phyloP scores from a whole-genome alignment of 441 rosid species.

The Adansonia gregorii region DNA sequence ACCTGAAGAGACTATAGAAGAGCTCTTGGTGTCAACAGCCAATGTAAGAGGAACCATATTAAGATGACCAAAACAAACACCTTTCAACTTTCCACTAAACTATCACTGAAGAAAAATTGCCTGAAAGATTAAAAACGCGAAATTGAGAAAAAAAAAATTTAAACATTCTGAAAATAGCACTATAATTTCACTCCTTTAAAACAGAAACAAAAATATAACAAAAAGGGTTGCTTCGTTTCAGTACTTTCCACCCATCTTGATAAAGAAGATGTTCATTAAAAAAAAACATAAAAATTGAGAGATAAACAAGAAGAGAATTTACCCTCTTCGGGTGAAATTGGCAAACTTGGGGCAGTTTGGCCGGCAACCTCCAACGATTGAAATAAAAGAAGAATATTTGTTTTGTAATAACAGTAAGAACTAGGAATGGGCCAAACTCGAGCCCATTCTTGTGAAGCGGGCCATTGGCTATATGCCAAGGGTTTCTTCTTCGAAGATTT shows the following conservation, averaged over 20 bases:
- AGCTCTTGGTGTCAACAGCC: conserved; percentile 42
- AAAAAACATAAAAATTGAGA: neutral
- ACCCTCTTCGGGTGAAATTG: neutral
- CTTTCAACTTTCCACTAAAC: neutral
- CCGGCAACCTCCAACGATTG: neutral
- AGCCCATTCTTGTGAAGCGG: neutral
- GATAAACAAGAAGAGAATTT: neutral
- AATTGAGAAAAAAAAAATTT: neutral
- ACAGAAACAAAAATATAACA: neutral
- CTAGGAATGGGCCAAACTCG: too few relatives aligned
- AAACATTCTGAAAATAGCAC: conserved; percentile 2
- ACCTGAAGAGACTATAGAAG: conserved; percentile 42
- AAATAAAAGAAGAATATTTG: neutral
- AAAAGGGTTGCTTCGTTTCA: conserved; percentile 3
- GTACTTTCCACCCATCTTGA: neutral
- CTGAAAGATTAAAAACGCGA: neutral
- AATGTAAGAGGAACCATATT: conserved; percentile 54
- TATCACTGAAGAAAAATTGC: conserved; percentile 11
- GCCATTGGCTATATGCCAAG: neutral
- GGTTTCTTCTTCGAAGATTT: too few relatives aligned
- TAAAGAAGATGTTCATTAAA: neutral
- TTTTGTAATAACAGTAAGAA: too few relatives aligned
- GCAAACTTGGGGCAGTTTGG: neutral
- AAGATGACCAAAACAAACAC: conserved; percentile 20
- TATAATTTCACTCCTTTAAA: neutral